These are phyloP conservation scores for Hypoxylon fragiforme DNA, from an alignment of 495 filamentous ascomycete genomes.

Conservation along the genomic window DNA sequence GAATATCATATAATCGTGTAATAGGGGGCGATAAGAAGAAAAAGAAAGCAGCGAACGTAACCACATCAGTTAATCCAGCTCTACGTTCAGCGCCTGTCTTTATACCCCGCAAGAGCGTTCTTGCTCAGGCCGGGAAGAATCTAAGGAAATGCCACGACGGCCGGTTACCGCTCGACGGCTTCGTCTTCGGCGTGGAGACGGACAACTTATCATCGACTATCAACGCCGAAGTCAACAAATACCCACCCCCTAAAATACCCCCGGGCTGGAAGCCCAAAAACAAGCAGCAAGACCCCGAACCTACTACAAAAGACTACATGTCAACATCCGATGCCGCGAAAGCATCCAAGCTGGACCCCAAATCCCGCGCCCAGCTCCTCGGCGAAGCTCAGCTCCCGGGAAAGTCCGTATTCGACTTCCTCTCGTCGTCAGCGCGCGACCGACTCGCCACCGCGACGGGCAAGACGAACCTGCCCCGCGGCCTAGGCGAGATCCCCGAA, in stretches of 20 bases:
- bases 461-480: slow-evolving; percentile 74
- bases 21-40: slow-evolving; percentile 89
- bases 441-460: slow-evolving; percentile 76
- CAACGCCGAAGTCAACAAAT: slow-evolving; percentile 63
- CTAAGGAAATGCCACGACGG: slow-evolving; percentile 87
- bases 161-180: slow-evolving; percentile 81
- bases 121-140: slow-evolving; percentile 58
- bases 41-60: slow-evolving; percentile 55
- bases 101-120: slow-evolving; percentile 70
- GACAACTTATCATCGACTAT: slow-evolving; percentile 59
- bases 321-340: slow-evolving; percentile 77
- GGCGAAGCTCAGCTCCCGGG: slow-evolving; percentile 83
- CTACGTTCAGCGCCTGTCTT: slow-evolving; percentile 72
- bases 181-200: slow-evolving; percentile 65
- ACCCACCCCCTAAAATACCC: slow-evolving; percentile 75
- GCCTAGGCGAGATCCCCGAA: slow-evolving; percentile 70
- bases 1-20: slow-evolving; percentile 83
- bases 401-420: slow-evolving; percentile 95
- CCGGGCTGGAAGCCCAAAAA: slow-evolving; percentile 70
- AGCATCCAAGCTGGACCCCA: slow-evolving; percentile 75
- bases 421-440: slow-evolving; percentile 78
- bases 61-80: slow-evolving; percentile 61
- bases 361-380: slow-evolving; percentile 75
- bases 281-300: slow-evolving; percentile 50
- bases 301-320: slow-evolving; percentile 51